Evolutionary conservation across 176 grass and related monocot species (phyloP).

Genomic region (Aegilops bicornis): DNA sequence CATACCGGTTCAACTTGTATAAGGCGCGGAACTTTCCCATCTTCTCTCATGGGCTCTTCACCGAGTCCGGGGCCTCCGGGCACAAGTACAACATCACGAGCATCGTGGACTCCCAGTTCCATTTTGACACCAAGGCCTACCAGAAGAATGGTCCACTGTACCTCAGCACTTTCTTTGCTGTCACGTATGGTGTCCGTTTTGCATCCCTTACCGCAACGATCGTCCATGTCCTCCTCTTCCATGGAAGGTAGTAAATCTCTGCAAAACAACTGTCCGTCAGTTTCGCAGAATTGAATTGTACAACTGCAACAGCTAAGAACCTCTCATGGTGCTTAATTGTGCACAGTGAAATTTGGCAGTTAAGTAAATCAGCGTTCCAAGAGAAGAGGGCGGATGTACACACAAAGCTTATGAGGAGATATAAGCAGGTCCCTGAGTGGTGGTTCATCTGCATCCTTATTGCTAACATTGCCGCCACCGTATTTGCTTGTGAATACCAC

Average conservation of each 20-base stretch:
- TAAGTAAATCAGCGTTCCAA: too few species aligned
- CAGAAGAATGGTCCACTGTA: slow-evolving; percentile 73
- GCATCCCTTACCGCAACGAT: slow-evolving; percentile 80
- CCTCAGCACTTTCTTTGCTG: slow-evolving; percentile 76
- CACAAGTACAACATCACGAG: slow-evolving; percentile 74
- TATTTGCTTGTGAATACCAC: too few species aligned
- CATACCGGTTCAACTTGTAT: too few species aligned
- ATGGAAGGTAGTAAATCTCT: slow-evolving; percentile 65
- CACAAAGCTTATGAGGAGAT: too few species aligned
- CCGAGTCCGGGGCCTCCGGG: slow-evolving; percentile 28
- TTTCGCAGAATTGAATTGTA: background rate
- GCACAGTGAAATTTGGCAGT: too few species aligned
- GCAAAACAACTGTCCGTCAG: background rate
- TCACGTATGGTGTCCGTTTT: slow-evolving; percentile 81
- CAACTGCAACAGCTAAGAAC: slow-evolving; percentile 4
- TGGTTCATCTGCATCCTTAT: too few species aligned
- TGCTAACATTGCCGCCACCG: too few species aligned
- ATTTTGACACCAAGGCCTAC: slow-evolving; percentile 59
- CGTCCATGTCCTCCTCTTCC: slow-evolving; percentile 80
- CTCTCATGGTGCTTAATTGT: background rate
- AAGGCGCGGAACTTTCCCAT: too few species aligned
- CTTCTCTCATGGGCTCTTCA: slow-evolving; percentile 81
- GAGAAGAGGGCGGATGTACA: too few species aligned
- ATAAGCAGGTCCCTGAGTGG: too few species aligned
- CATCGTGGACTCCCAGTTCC: slow-evolving; percentile 74